Conservation (phyloP, 208 protist genomes). For the Crithidia sp. region DNA sequence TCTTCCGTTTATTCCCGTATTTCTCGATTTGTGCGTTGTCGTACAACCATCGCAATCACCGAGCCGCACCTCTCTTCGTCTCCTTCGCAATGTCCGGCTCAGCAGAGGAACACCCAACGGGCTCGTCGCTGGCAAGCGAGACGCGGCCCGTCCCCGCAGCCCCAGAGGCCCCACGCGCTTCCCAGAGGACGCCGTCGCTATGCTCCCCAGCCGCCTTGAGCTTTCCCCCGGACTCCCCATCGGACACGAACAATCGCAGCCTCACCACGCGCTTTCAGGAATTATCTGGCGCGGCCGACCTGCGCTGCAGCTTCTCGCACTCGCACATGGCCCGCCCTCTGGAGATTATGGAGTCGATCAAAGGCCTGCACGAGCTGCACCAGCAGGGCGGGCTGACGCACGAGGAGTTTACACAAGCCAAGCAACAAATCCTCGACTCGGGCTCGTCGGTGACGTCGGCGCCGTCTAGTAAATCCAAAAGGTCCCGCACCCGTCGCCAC, state of each 20-base stretch:
- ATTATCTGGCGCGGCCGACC: neutral
- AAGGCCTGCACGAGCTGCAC: constrained; percentile 68
- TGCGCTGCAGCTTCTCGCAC: constrained; percentile 15
- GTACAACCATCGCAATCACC: too few species aligned
- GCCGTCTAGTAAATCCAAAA: constrained; percentile 9
- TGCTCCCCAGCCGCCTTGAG: neutral
- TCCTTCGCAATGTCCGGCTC: too few species aligned
- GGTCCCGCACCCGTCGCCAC: constrained; percentile 19
- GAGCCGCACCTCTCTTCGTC: too few species aligned
- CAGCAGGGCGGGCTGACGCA: constrained; percentile 67
- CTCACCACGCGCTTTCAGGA: constrained; percentile 9
- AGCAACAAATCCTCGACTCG: constrained; percentile 70
- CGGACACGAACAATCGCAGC: neutral
- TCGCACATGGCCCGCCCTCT: constrained; percentile 34
- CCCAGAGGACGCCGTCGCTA: neutral
- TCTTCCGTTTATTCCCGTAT: too few species aligned
- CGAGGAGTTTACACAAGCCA: constrained; percentile 79
- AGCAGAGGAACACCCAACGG: too few species aligned
- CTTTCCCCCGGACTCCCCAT: neutral
- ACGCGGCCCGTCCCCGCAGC: too few species aligned
- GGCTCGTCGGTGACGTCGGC: constrained; percentile 18
- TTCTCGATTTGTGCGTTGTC: too few species aligned
- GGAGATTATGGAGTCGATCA: constrained; percentile 71
- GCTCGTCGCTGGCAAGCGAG: too few species aligned
- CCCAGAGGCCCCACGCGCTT: too few species aligned